Conservation (phyloP, 1,284 basidiomycete species). For the Peniophora sp. region DNA sequence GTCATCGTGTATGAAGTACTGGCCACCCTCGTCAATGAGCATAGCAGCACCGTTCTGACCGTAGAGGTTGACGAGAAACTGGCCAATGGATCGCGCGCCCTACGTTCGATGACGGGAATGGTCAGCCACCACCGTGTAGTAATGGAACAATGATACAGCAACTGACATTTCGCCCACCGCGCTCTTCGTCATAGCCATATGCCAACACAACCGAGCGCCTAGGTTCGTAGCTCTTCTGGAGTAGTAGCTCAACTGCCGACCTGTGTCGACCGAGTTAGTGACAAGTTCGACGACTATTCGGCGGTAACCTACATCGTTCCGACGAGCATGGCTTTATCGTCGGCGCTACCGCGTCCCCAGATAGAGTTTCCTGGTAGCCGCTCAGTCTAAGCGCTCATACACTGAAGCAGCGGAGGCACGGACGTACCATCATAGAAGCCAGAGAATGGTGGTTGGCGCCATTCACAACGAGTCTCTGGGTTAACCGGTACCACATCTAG, state of each 20-base stretch:
- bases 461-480: slow-evolving; percentile 40
- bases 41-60: slow-evolving; percentile 54
- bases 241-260: slow-evolving; percentile 46
- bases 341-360: slow-evolving; percentile 53
- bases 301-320: slow-evolving; percentile 31
- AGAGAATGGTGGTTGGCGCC: slow-evolving; percentile 58
- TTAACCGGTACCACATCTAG: slow-evolving; percentile 66
- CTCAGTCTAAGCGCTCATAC: too few relatives aligned
- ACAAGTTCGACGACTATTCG: slow-evolving; percentile 9
- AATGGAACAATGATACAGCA: slow-evolving; percentile 1
- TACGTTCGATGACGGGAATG: slow-evolving; percentile 13
- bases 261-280: slow-evolving; percentile 19
- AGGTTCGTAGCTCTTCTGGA: slow-evolving; percentile 47
- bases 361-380: slow-evolving; percentile 28
- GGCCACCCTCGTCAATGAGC: slow-evolving; percentile 53
- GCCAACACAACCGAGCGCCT: slow-evolving; percentile 55
- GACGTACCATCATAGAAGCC: slow-evolving; percentile 52
- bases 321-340: slow-evolving; percentile 55
- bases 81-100: slow-evolving; percentile 49
- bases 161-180: slow-evolving; percentile 41
- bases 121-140: background rate
- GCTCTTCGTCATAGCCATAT: slow-evolving; percentile 74
- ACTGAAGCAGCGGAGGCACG: slow-evolving; percentile 1
- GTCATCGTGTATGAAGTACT: slow-evolving; percentile 11
- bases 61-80: slow-evolving; percentile 43